Evolutionary conservation across 2,329 filamentous ascomycete genomes (phyloP).

Genomic region (Teratosphaeria epicoccoides): DNA sequence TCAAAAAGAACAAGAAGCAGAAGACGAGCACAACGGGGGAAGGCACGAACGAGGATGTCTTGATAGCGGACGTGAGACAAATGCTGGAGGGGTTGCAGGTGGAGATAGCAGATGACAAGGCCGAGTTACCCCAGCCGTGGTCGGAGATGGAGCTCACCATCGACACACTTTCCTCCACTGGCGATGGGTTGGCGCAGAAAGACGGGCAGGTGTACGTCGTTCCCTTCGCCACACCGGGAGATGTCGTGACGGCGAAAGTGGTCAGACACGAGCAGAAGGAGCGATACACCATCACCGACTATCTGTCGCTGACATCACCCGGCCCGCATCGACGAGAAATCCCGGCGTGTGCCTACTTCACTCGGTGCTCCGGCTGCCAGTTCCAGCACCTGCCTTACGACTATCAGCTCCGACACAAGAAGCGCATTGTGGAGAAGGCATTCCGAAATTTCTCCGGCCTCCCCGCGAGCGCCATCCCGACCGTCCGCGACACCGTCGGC

Average conservation of each 20-base stretch:
- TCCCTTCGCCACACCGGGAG: constrained; percentile 79
- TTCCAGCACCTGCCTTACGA: constrained; percentile 92
- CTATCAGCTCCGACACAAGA: constrained; percentile 78
- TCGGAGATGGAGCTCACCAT: constrained; percentile 76
- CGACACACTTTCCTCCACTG: constrained; percentile 73
- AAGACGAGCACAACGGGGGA: constrained; percentile 34
- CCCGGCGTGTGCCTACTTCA: constrained; percentile 76
- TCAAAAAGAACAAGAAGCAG: constrained; percentile 39
- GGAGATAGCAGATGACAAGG: constrained; percentile 7
- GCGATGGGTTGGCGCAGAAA: constrained; percentile 72
- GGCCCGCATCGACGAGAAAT: constrained; percentile 67
- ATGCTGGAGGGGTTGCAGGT: constrained; percentile 24
- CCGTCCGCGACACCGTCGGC: constrained; percentile 72
- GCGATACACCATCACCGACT: constrained; percentile 68
- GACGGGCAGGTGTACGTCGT: constrained; percentile 70
- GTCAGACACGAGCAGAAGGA: constrained; percentile 57
- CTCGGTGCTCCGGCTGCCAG: constrained; percentile 81
- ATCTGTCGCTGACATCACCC: constrained; percentile 63
- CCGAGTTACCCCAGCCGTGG: constrained; percentile 41
- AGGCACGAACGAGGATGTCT: constrained; percentile 39
- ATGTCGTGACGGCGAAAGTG: constrained; percentile 67
- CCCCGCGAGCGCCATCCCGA: constrained; percentile 61
- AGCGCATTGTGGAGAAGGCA: constrained; percentile 76
- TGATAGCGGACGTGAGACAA: constrained; percentile 35
- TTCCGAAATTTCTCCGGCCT: constrained; percentile 85